Conservation (phyloP, 257 asterid species). For the Linderniella brevidens region DNA sequence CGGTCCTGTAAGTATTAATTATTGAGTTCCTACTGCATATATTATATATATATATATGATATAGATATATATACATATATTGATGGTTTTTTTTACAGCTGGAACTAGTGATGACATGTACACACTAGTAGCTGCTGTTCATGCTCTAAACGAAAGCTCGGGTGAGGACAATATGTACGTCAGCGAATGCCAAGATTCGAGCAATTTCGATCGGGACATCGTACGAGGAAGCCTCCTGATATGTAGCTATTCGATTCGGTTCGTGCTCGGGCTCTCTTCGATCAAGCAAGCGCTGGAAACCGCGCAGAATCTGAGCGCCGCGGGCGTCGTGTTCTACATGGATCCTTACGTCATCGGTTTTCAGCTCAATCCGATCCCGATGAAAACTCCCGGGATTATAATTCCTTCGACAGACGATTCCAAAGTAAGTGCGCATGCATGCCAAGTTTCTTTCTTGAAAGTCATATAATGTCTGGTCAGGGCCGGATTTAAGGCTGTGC, state of each 20-base stretch:
- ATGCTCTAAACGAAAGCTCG: slow-evolving; percentile 45
- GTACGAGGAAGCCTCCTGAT: slow-evolving; percentile 69
- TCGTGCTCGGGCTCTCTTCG: slow-evolving; percentile 90
- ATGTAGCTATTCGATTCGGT: slow-evolving; percentile 96
- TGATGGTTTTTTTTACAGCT: slow-evolving; percentile 36
- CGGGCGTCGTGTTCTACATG: slow-evolving; percentile 88
- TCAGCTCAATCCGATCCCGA: slow-evolving; percentile 78
- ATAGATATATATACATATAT: no score
- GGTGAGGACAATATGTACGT: slow-evolving; percentile 52
- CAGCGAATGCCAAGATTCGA: slow-evolving; percentile 84
- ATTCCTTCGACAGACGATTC: slow-evolving; percentile 84
- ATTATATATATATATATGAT: no score
- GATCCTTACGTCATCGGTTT: slow-evolving; percentile 90
- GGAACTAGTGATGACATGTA: slow-evolving; percentile 58
- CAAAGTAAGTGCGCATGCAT: slow-evolving; percentile 39
- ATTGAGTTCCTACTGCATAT: no score
- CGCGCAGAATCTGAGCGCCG: slow-evolving; percentile 65
- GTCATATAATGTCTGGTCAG: no score
- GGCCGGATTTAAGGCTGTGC: no score
- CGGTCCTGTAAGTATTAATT: no score
- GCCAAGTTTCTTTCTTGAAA: background rate
- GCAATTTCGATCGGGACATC: slow-evolving; percentile 39
- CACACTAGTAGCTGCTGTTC: slow-evolving; percentile 67
- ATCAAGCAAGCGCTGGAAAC: slow-evolving; percentile 79
- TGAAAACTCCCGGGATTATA: slow-evolving; percentile 77